A percentile compares a stretch with the other conserved stretches of the same genome.
phyloP scores from a whole-genome alignment of 2,329 filamentous ascomycete genomes.

The Exserohilum rostratum region DNA sequence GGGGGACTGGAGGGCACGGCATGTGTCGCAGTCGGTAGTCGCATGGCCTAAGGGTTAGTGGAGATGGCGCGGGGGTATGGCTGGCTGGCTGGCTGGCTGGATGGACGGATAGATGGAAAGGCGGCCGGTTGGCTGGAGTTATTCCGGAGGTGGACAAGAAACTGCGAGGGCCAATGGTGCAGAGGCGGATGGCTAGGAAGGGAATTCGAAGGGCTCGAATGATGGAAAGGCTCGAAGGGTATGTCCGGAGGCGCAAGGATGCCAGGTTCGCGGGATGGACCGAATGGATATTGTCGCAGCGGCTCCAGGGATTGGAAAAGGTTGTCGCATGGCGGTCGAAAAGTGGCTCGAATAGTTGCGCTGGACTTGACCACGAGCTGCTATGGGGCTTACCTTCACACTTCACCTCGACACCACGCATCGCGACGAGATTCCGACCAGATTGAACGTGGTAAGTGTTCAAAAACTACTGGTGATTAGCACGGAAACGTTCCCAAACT shows the following conservation, averaged over 20 bases:
- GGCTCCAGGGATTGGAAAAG: not conserved
- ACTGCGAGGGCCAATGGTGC: slow-evolving; percentile 3
- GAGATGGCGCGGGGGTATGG: not conserved
- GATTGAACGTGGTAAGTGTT: slow-evolving; percentile 17
- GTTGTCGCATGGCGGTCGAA: slow-evolving; percentile 11
- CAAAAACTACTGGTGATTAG: slow-evolving; percentile 30
- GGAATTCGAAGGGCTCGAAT: not conserved
- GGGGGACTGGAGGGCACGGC: not conserved
- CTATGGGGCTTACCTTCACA: slow-evolving; percentile 24
- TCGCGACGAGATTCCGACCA: slow-evolving; percentile 13
- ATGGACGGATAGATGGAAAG: too few relatives aligned
- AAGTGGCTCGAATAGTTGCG: slow-evolving; percentile 8
- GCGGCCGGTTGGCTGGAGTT: not conserved
- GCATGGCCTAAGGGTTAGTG: not conserved
- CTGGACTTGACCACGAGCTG: slow-evolving; percentile 7
- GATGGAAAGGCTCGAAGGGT: not conserved
- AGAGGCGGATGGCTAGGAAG: too few relatives aligned
- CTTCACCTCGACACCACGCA: slow-evolving; percentile 27
- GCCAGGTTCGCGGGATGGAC: not conserved
- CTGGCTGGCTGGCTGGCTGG: too few relatives aligned
- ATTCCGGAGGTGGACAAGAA: not conserved
- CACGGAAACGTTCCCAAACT: slow-evolving; percentile 8
- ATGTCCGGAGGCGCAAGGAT: not conserved
- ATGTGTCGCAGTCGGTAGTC: slow-evolving; percentile 2
- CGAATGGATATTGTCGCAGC: not conserved